phyloP scores from a whole-genome alignment of 257 asterid species.

The Jaltomata sinuosa region DNA sequence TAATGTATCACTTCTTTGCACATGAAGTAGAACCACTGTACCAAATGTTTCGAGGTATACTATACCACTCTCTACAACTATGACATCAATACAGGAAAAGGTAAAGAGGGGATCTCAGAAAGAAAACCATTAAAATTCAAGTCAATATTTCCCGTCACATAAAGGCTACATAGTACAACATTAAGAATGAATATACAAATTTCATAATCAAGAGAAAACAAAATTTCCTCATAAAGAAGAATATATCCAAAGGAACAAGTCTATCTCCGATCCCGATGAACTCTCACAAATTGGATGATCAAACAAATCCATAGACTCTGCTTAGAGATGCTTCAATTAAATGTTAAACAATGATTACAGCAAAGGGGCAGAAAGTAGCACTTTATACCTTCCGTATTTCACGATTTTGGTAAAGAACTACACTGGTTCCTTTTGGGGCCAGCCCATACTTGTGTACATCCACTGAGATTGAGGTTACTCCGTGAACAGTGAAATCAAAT shows the following conservation, averaged over 20 bases:
- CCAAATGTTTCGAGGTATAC: neutral
- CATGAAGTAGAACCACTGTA: neutral
- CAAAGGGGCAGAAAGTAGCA: neutral
- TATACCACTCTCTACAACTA: neutral
- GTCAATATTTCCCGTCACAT: neutral
- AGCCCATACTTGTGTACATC: constrained; percentile 99
- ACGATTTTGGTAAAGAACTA: constrained; percentile 77
- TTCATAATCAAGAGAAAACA: neutral
- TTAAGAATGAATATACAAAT: neutral
- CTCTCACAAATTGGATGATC: neutral
- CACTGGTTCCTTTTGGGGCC: constrained; percentile 99
- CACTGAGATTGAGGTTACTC: constrained; percentile 91
- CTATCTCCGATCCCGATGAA: neutral
- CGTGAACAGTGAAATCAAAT: constrained; percentile 82
- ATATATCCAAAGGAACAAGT: neutral
- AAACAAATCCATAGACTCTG: neutral
- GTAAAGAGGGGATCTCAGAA: neutral
- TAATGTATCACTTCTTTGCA: neutral
- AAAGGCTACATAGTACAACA: neutral
- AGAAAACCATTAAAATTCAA: neutral
- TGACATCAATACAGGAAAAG: neutral
- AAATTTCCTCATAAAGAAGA: neutral
- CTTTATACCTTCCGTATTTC: constrained; percentile 72
- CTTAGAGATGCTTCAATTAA: neutral
- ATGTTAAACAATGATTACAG: neutral